phyloP scores from a whole-genome alignment of 345 rosid genomes.

The Garcia nutans region DNA sequence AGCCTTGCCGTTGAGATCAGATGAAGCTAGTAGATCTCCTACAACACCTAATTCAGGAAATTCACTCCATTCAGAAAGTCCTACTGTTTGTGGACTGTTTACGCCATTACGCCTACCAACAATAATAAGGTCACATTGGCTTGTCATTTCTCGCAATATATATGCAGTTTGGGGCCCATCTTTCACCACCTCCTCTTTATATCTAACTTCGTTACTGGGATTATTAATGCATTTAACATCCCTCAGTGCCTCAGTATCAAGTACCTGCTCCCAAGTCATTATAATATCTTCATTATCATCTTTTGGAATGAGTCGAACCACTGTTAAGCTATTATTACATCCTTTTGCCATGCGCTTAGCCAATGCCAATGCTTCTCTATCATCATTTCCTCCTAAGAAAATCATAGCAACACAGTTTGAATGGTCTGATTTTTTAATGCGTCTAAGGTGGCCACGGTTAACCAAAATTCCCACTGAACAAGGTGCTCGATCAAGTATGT shows the following conservation, averaged over 20 bases:
- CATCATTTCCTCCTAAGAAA: constrained; percentile 43
- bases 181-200: constrained; percentile 28
- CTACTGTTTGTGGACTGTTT: constrained; percentile 31
- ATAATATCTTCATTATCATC: neutral
- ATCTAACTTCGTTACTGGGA: constrained; percentile 8
- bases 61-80: constrained; percentile 60
- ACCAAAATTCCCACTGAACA: constrained; percentile 48
- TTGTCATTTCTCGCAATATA: constrained; percentile 29
- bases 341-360: constrained; percentile 34
- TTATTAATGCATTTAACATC: constrained; percentile 24
- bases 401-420: constrained; percentile 23
- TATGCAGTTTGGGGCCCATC: constrained; percentile 43
- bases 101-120: constrained; percentile 48
- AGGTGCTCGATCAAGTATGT: constrained; percentile 41
- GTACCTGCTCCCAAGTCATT: constrained; percentile 31
- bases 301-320: constrained; percentile 2
- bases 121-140: constrained; percentile 41
- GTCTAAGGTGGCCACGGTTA: constrained; percentile 29
- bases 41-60: constrained; percentile 56
- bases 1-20: constrained; percentile 36
- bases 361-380: constrained; percentile 38
- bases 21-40: constrained; percentile 44
- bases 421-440: neutral
- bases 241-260: constrained; percentile 39
- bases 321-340: constrained; percentile 20